Conservation (phyloP, 768 basidiomycete species). For the Trametes villosa region DNA sequence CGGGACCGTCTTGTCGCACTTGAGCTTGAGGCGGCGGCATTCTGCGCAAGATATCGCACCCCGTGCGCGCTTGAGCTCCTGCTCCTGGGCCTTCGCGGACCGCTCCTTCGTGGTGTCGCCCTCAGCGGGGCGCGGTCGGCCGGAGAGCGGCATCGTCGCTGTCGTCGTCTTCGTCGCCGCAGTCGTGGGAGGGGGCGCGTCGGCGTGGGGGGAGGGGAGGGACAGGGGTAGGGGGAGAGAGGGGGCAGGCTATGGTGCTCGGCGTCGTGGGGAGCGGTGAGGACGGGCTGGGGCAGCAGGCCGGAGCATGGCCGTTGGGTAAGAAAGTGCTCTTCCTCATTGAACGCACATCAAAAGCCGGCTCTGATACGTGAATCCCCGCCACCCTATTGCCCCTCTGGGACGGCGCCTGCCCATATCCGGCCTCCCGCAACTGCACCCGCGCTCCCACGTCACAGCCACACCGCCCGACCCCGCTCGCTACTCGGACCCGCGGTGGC, state of each 20-base stretch:
- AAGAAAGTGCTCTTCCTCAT: conserved; percentile 6
- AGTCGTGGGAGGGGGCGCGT: background rate
- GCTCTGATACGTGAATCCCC: conserved; percentile 9
- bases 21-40: conserved; percentile 48
- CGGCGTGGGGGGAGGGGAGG: background rate
- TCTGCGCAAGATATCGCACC: conserved; percentile 82
- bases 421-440: background rate
- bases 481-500: conserved; percentile 3
- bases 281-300: background rate
- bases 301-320: conserved; percentile 11
- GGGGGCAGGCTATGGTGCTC: background rate
- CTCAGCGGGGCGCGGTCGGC: conserved; percentile 26
- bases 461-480: conserved; percentile 15
- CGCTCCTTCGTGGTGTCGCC: conserved; percentile 32
- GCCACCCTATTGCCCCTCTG: background rate
- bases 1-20: conserved; percentile 70
- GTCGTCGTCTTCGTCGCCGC: too few relatives aligned
- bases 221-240: conserved; percentile 3
- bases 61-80: conserved; percentile 73
- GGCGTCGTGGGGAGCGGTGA: conserved; percentile 17
- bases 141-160: conserved; percentile 29
- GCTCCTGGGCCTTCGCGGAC: conserved; percentile 44
- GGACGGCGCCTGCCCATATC: conserved; percentile 4
- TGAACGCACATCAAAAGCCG: background rate
- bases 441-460: background rate